phyloP scores from a whole-genome alignment of 495 filamentous ascomycete species.

The Xylaria intraflava region DNA sequence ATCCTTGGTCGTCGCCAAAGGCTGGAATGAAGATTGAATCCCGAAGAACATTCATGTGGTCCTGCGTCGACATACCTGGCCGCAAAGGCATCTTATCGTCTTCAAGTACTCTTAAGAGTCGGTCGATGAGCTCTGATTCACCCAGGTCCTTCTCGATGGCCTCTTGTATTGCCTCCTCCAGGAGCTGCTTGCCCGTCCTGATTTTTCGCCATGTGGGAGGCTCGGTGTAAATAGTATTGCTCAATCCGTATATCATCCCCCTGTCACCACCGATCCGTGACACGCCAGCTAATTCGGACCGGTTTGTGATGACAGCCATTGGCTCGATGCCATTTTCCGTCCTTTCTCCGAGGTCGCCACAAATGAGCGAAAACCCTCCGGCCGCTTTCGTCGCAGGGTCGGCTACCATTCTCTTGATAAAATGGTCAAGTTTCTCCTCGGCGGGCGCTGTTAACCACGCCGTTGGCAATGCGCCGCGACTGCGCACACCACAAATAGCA shows the following conservation, averaged over 20 bases:
- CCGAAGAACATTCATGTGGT: slow-evolving; percentile 61
- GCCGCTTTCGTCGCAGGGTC: slow-evolving; percentile 62
- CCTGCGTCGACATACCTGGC: slow-evolving; percentile 55
- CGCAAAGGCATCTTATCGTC: slow-evolving; percentile 63
- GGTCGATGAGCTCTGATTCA: slow-evolving; percentile 61
- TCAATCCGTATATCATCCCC: slow-evolving; percentile 69
- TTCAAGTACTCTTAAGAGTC: slow-evolving; percentile 64
- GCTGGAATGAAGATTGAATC: slow-evolving; percentile 81
- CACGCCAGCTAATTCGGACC: slow-evolving; percentile 57
- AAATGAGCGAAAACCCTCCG: slow-evolving; percentile 89
- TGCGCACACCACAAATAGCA: slow-evolving; percentile 53
- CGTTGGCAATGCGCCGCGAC: slow-evolving; percentile 78
- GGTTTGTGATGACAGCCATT: slow-evolving; percentile 83
- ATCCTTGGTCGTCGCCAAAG: slow-evolving; percentile 49
- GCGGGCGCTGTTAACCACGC: slow-evolving; percentile 63
- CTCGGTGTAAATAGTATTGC: slow-evolving; percentile 74
- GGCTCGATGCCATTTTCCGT: slow-evolving; percentile 49
- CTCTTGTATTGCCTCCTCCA: slow-evolving; percentile 35
- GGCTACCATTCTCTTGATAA: slow-evolving; percentile 63
- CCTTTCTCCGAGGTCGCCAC: slow-evolving; percentile 60
- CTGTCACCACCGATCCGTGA: slow-evolving; percentile 61
- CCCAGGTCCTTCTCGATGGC: slow-evolving; percentile 39
- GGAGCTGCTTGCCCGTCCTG: slow-evolving; percentile 42
- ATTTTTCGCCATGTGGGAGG: slow-evolving; percentile 77
- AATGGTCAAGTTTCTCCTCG: slow-evolving; percentile 48